phyloP scores from a whole-genome alignment of 2,329 filamentous ascomycete genomes.

The Phoma herbarum region DNA sequence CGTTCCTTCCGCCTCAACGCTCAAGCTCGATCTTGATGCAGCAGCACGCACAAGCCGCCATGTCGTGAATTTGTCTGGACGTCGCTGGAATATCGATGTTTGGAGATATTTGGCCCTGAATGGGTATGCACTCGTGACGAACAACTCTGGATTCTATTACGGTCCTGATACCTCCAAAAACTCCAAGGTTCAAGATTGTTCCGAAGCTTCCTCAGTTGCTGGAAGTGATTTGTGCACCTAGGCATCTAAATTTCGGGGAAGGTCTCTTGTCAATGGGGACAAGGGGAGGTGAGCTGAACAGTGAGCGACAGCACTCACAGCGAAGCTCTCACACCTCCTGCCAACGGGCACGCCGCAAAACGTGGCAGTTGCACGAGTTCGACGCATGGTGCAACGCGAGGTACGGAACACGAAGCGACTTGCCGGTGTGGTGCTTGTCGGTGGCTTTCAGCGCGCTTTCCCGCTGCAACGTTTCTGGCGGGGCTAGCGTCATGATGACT shows the following conservation, averaged over 20 bases:
- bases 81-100: background rate
- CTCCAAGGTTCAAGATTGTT: background rate
- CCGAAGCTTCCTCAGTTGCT: background rate
- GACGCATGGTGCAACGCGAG: background rate
- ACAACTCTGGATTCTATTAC: background rate
- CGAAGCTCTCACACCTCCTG: conserved; percentile 3
- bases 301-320: conserved; percentile 5
- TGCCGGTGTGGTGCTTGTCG: conserved; percentile 6
- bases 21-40: conserved; percentile 1
- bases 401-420: background rate
- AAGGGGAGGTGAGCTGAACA: conserved; percentile 3
- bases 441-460: background rate
- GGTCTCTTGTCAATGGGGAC: background rate
- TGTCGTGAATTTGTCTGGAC: background rate
- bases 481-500: conserved; percentile 19
- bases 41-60: background rate
- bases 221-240: background rate
- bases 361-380: conserved; percentile 3
- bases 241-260: background rate
- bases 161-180: background rate
- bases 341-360: conserved; percentile 7
- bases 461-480: conserved; percentile 1
- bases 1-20: background rate
- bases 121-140: background rate
- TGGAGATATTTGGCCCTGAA: background rate